Percentiles rank a stretch among this genome's conserved stretches.
Evolutionary conservation across 192 early-diverging fungal species (phyloP).

Genomic region (Phlyctochytrium bullatum): DNA sequence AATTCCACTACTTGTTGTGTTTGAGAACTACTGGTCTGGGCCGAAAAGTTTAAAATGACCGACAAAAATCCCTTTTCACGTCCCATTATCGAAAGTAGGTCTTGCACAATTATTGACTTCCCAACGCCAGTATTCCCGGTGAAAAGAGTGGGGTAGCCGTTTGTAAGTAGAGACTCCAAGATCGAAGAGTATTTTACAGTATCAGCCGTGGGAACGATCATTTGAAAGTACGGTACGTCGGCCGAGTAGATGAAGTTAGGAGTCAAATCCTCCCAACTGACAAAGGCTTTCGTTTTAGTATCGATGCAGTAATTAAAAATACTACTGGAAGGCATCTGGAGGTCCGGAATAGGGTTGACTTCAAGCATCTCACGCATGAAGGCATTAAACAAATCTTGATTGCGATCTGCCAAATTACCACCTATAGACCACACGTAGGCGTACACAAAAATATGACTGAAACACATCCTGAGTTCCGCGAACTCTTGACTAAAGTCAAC

Average conservation of each 20-base stretch:
- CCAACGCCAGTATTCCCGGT: slow-evolving; percentile 60
- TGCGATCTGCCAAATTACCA: slow-evolving; percentile 57
- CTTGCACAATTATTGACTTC: slow-evolving; percentile 59
- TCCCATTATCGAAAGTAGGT: slow-evolving; percentile 45
- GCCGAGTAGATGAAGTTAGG: slow-evolving; percentile 51
- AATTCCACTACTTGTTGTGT: slow-evolving; percentile 62
- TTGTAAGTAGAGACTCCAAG: slow-evolving; percentile 45
- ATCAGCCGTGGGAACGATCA: slow-evolving; percentile 61
- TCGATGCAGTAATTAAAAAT: slow-evolving; percentile 55
- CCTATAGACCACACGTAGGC: slow-evolving; percentile 59
- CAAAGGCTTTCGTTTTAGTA: slow-evolving; percentile 45
- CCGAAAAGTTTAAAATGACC: slow-evolving; percentile 56
- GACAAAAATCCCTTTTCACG: slow-evolving; percentile 45
- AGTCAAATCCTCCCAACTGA: slow-evolving; percentile 56
- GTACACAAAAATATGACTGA: slow-evolving; percentile 54
- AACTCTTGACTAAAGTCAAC: slow-evolving; percentile 38
- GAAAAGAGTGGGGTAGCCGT: slow-evolving; percentile 50
- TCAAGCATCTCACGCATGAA: slow-evolving; percentile 54
- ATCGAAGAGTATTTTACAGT: slow-evolving; percentile 59
- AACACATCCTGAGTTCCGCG: slow-evolving; percentile 40
- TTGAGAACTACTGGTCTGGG: slow-evolving; percentile 57
- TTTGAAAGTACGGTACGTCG: slow-evolving; percentile 60
- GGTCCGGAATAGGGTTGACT: slow-evolving; percentile 37
- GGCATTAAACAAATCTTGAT: slow-evolving; percentile 57
- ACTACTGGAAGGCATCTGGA: slow-evolving; percentile 48